Evolutionary conservation across 768 basidiomycete genomes (phyloP).

Genomic region (Mycena leptocephala): DNA sequence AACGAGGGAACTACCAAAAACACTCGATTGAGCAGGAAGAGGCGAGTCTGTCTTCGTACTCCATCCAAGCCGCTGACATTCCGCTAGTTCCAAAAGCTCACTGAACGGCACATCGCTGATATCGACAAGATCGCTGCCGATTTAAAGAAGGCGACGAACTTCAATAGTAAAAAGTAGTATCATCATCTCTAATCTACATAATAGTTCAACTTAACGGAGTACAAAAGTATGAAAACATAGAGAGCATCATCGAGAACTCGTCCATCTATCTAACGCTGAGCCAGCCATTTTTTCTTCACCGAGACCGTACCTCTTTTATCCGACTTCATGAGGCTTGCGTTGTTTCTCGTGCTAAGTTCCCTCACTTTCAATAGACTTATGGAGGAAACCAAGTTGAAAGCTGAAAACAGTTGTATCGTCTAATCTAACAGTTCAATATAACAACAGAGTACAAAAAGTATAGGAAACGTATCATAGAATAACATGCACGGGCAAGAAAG

Average conservation of each 20-base stretch:
- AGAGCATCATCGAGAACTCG: too few relatives aligned
- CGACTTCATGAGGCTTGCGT: too few relatives aligned
- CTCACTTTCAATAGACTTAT: too few relatives aligned
- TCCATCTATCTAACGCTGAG: too few relatives aligned
- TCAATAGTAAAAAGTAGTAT: constrained; percentile 25
- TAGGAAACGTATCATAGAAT: constrained; percentile 16
- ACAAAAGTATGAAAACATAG: too few relatives aligned
- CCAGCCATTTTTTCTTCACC: too few relatives aligned
- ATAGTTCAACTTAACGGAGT: too few relatives aligned
- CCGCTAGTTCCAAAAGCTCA: constrained; percentile 81
- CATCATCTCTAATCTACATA: too few relatives aligned
- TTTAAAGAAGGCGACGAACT: constrained; percentile 70
- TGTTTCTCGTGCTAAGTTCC: too few relatives aligned
- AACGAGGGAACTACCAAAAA: constrained; percentile 80
- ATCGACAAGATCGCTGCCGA: constrained; percentile 77
- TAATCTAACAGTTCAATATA: background rate
- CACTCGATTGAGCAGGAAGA: constrained; percentile 81
- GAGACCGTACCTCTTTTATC: too few relatives aligned
- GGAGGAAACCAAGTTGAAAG: too few relatives aligned
- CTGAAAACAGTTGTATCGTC: too few relatives aligned
- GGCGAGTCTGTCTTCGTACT: constrained; percentile 59
- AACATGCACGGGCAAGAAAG: background rate
- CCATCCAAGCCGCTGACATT: background rate
- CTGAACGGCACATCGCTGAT: constrained; percentile 74
- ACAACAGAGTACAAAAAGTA: background rate